A percentile compares a stretch with the other conserved stretches of the same genome.
Conservation (phyloP, 257 asterid species). For the Ilex asprella region DNA sequence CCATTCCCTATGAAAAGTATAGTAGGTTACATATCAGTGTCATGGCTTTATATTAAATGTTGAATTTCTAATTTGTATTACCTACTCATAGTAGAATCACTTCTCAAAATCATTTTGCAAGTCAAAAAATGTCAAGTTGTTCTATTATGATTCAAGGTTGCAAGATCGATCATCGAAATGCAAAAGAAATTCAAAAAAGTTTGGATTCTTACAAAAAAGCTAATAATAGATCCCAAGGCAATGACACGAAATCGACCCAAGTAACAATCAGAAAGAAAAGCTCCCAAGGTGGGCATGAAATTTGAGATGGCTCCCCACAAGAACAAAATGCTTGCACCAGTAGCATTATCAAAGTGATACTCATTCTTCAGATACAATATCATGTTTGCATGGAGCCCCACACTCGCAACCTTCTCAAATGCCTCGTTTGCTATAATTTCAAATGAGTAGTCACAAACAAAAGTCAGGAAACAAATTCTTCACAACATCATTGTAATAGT, state of each 20-base stretch:
- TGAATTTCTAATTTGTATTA: no score
- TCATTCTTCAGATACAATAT: constrained; percentile 37
- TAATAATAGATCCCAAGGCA: constrained; percentile 31
- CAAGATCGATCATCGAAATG: background rate
- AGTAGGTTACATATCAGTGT: no score
- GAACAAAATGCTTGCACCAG: constrained; percentile 35
- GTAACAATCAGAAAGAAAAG: constrained; percentile 69
- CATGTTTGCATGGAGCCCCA: constrained; percentile 37
- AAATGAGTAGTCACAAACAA: background rate
- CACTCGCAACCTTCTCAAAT: background rate
- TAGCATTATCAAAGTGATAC: constrained; percentile 43
- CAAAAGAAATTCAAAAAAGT: background rate
- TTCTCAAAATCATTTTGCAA: no score
- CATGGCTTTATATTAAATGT: no score
- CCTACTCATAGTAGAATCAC: no score
- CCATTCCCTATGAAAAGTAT: constrained; percentile 31
- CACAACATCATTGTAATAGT: no score
- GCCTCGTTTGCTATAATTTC: background rate
- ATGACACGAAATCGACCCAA: constrained; percentile 65
- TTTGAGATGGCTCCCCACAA: constrained; percentile 57
- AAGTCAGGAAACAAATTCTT: no score
- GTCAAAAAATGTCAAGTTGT: no score
- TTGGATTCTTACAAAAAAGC: constrained; percentile 31
- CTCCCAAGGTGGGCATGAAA: constrained; percentile 68
- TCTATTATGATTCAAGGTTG: no score